Conservation (phyloP, 768 basidiomycete species). For the Phlebiopsis gigantea region DNA sequence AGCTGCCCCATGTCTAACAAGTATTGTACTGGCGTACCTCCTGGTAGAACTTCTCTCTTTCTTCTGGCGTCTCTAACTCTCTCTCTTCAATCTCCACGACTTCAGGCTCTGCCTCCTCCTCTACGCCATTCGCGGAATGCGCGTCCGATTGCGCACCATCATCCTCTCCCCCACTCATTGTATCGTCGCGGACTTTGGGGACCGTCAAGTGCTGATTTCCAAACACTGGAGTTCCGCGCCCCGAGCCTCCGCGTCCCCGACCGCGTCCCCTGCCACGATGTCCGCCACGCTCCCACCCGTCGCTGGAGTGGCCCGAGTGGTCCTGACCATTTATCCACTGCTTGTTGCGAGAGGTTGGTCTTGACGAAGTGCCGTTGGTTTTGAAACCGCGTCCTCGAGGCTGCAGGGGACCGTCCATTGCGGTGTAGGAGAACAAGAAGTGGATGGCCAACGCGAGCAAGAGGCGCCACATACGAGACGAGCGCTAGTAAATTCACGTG, state of each 20-base stretch:
- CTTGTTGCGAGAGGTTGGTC: constrained; percentile 46
- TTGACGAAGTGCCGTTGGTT: constrained; percentile 11
- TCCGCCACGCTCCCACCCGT: constrained; percentile 57
- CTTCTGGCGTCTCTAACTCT: constrained; percentile 53
- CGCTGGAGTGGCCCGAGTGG: constrained; percentile 33
- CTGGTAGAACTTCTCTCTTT: constrained; percentile 65
- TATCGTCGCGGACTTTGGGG: constrained; percentile 24
- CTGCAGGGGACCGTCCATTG: constrained; percentile 10
- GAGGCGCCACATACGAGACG: neutral
- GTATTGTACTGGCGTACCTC: constrained; percentile 42
- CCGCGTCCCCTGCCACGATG: constrained; percentile 47
- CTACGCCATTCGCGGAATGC: constrained; percentile 26
- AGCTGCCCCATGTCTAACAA: constrained; percentile 14
- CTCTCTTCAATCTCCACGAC: constrained; percentile 35
- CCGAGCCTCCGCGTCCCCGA: constrained; percentile 29
- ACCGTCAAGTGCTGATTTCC: constrained; percentile 13
- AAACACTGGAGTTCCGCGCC: constrained; percentile 37
- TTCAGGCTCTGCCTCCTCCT: constrained; percentile 21
- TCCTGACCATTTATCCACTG: constrained; percentile 53
- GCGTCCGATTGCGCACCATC: constrained; percentile 27
- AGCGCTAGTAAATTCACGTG: neutral
- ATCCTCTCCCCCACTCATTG: constrained; percentile 27
- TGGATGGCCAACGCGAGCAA: neutral
- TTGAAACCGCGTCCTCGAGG: constrained; percentile 13
- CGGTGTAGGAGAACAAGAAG: neutral